Evolutionary conservation across 2,329 filamentous ascomycete genomes (phyloP), one percentile per base, ranked within the genome.

Genomic region (Sclerotiophoma versabilis): DNA sequence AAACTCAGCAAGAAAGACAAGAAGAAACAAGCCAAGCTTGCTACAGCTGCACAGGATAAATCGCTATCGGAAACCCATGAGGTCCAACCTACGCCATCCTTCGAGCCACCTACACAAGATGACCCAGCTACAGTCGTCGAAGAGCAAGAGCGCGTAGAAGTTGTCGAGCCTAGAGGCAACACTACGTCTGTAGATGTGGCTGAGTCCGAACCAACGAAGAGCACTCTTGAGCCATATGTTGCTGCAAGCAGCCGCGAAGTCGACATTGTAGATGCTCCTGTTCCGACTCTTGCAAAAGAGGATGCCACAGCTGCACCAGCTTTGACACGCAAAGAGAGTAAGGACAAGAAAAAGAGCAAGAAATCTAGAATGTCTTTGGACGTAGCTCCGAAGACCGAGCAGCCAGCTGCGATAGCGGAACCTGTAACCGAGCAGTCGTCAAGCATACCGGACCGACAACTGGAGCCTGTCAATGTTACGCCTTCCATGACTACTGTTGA

Each of bases 1-100:
- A 63, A 64, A 45, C 56, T 62, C 5, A 69, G 61, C 54, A 68
- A 69, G 45, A 67, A 69, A 44, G 64, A 69, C 20, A 80, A 78
- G 65, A 77, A 76, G 42, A 79, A 79, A 55, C 50, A 48, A 10
- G 38, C 27, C 19, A 47, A 25, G 19, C 12, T 42, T 41, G 23
- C 23, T 25, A 23, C 42, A 23, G 36, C 42, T 15, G n/a, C 23
- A 6, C 25, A 19, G 8, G 36, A 47, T 9, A 10, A 30, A 1
- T 17, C 27, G 4, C 2, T n/a, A 19, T 19, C 29, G n/a, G 12
- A 29, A 5, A 15, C 8, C 3, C 15, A 19, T 17, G 41, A 41
- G 6, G 19, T 14, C 14, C 12, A 23, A 10, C 22, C 12, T 19
- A n/a, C 27, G 17, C 36, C 10, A 26, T 22, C 15, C 27, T 27